A percentile compares a stretch with the other conserved stretches of the same genome.
Conservation (phyloP, 1,284 basidiomycete species). For the Papiliotrema laurentii region DNA sequence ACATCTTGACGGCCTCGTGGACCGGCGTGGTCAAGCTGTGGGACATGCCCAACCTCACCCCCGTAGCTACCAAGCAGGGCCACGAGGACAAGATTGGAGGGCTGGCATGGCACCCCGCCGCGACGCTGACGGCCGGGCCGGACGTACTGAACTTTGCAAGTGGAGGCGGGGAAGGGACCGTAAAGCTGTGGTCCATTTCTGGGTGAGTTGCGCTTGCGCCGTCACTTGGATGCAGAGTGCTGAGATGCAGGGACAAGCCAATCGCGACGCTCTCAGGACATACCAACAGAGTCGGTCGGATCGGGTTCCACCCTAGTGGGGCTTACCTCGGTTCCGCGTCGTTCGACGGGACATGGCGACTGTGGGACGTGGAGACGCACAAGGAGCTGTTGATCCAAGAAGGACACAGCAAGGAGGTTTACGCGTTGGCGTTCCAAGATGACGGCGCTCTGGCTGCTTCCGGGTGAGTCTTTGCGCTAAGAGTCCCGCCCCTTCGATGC, state of each 20-base stretch:
- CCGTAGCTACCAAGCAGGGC: conserved; percentile 66
- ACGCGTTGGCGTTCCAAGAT: conserved; percentile 88
- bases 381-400: conserved; percentile 87
- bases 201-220: conserved; percentile 53
- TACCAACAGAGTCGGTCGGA: conserved; percentile 81
- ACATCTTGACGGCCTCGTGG: conserved; percentile 92
- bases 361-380: conserved; percentile 84
- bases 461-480: conserved; percentile 59
- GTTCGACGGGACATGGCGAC: conserved; percentile 96
- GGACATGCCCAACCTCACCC: conserved; percentile 85
- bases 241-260: conserved; percentile 61
- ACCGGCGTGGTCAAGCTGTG: conserved; percentile 90
- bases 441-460: conserved; percentile 91
- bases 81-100: conserved; percentile 91
- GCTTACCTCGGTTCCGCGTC: conserved; percentile 88
- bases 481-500: neutral
- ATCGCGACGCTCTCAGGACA: conserved; percentile 82
- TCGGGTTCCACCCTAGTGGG: conserved; percentile 94
- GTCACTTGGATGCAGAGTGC: neutral
- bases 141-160: conserved; percentile 79
- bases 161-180: conserved; percentile 78
- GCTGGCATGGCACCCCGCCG: conserved; percentile 94
- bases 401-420: conserved; percentile 96
- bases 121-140: conserved; percentile 71
- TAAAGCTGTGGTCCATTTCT: conserved; percentile 85